These are phyloP conservation scores for Xylaria sp. DNA, from an alignment of 2,329 filamentous ascomycete species.

Conservation along the genomic window DNA sequence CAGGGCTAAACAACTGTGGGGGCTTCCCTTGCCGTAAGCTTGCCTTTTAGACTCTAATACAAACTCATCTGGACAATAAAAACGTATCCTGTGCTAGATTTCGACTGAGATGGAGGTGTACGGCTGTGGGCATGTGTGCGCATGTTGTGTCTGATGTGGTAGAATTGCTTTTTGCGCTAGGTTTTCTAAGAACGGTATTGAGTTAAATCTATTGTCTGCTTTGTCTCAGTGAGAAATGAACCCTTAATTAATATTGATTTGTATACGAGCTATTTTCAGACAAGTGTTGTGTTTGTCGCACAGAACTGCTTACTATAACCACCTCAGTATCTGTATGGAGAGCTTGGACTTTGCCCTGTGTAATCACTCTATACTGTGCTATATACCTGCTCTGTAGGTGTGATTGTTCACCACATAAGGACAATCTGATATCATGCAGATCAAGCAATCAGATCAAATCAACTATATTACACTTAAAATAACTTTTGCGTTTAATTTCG, in stretches of 20 bases:
- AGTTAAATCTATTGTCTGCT: background rate
- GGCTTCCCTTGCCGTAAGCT: slow-evolving; percentile 58
- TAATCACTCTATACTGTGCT: background rate
- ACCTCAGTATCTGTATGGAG: background rate
- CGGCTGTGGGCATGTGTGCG: background rate
- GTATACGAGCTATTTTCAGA: background rate
- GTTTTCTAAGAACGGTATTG: background rate
- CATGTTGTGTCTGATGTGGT: background rate
- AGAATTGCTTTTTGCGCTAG: background rate
- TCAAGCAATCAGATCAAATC: background rate
- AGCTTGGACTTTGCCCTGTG: background rate
- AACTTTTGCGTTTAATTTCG: background rate
- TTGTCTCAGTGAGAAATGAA: background rate
- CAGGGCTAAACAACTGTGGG: slow-evolving; percentile 58
- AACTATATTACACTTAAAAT: no score
- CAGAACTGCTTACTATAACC: background rate
- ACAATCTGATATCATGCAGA: no score
- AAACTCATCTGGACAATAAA: slow-evolving; percentile 68
- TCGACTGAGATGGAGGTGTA: background rate
- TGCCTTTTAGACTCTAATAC: slow-evolving; percentile 67
- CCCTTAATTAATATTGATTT: background rate
- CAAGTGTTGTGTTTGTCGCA: background rate
- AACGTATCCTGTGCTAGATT: slow-evolving; percentile 51
- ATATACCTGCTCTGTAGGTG: background rate
- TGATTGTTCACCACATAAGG: background rate